Percentiles rank a stretch among this genome's conserved stretches.
Evolutionary conservation across 108 stramenopile species (phyloP).

Genomic region (Epithemia pelagica): DNA sequence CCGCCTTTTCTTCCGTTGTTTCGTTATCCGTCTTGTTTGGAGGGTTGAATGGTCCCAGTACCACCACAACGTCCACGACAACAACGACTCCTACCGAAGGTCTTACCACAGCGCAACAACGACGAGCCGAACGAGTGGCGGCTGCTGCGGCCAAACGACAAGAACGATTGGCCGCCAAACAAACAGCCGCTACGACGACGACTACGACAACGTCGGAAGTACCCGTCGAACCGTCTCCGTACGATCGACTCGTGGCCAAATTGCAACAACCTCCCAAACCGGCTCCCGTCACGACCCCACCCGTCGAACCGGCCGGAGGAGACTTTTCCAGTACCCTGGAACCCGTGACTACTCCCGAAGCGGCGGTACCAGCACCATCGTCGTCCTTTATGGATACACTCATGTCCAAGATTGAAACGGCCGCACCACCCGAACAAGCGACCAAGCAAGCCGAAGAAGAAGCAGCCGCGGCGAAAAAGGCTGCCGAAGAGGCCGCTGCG

Average conservation of each 20-base stretch:
- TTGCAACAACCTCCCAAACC: not conserved
- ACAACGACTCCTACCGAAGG: not conserved
- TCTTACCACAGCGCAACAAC: not conserved
- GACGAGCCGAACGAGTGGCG: not conserved
- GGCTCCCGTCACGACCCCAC: not conserved
- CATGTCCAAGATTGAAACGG: too few relatives aligned
- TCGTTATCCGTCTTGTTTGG: not conserved
- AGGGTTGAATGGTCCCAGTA: not conserved
- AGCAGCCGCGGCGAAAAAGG: not conserved
- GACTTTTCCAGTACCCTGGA: too few relatives aligned
- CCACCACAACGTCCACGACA: not conserved
- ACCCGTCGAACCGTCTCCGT: not conserved
- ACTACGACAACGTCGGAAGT: not conserved
- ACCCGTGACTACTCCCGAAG: too few relatives aligned
- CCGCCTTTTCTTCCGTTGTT: not conserved
- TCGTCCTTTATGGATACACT: too few relatives aligned
- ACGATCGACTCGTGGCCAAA: not conserved
- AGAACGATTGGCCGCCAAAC: not conserved
- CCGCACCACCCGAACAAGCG: too few relatives aligned
- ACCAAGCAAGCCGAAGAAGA: not conserved
- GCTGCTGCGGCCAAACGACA: not conserved
- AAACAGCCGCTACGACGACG: not conserved
- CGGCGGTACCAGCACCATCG: not conserved
- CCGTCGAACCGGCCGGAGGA: not conserved
- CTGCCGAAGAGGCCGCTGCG: not conserved